phyloP scores from a whole-genome alignment of 2,329 filamentous ascomycete genomes.

The Verticillium nonalfalfae region DNA sequence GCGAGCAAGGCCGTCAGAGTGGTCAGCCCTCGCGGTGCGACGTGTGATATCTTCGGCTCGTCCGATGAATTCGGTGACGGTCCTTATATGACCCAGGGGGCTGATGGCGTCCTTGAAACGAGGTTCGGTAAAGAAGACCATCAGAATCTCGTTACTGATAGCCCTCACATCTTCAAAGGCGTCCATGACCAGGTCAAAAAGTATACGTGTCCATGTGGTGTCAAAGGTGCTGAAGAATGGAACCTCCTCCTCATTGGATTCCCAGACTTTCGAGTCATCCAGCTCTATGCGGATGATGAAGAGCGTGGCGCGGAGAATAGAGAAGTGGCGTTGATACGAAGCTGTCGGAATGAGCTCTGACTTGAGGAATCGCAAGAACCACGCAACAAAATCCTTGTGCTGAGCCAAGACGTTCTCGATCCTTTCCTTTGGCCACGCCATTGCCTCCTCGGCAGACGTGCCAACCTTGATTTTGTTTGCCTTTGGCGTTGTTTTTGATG shows the following conservation, averaged over 20 bases:
- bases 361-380: conserved; percentile 68
- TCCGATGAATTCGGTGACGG: conserved; percentile 40
- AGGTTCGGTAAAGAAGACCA: conserved; percentile 36
- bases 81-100: conserved; percentile 3
- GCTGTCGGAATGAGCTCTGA: conserved; percentile 71
- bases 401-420: conserved; percentile 33
- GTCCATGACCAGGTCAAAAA: conserved; percentile 78
- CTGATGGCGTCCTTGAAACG: conserved; percentile 19
- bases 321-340: conserved; percentile 86
- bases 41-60: conserved; percentile 54
- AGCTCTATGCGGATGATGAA: conserved; percentile 64
- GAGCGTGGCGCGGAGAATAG: conserved; percentile 64
- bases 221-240: conserved; percentile 37
- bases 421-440: conserved; percentile 26
- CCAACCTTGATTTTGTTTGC: conserved; percentile 27
- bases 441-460: not conserved
- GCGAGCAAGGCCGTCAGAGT: conserved; percentile 84
- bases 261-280: conserved; percentile 39
- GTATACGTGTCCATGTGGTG: conserved; percentile 48
- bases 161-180: conserved; percentile 88
- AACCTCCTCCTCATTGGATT: conserved; percentile 28
- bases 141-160: conserved; percentile 42
- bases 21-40: conserved; percentile 76
- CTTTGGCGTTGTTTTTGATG: conserved; percentile 5
- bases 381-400: conserved; percentile 61